phyloP scores from a whole-genome alignment of 331 rosid species.

The Erythrophleum ivorense region DNA sequence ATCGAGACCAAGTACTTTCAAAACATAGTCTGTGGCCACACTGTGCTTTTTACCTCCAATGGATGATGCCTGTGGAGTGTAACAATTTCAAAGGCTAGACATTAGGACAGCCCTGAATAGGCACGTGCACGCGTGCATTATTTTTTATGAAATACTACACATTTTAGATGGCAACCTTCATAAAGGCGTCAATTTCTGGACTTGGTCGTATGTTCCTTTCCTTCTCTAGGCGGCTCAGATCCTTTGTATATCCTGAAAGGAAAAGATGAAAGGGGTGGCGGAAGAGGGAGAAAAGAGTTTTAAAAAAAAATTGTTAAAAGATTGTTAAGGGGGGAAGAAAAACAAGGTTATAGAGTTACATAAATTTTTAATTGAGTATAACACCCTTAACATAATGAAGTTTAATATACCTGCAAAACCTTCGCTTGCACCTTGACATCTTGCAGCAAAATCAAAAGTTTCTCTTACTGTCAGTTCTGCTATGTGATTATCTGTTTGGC shows the following conservation, averaged over 20 bases:
- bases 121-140: neutral
- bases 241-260: conserved; percentile 53
- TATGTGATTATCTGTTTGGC: conserved; percentile 84
- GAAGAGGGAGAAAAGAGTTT: neutral
- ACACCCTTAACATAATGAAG: neutral
- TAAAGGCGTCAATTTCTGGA: conserved; percentile 83
- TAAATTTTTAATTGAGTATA: neutral
- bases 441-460: conserved; percentile 91
- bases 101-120: conserved; percentile 17
- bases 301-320: neutral
- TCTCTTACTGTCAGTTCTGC: conserved; percentile 84
- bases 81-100: conserved; percentile 12
- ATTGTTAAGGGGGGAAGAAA: too few species aligned
- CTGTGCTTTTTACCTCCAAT: conserved; percentile 76
- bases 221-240: conserved; percentile 57
- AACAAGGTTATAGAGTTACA: neutral
- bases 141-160: conserved; percentile 24
- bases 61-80: conserved; percentile 67
- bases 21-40: conserved; percentile 75
- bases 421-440: conserved; percentile 83
- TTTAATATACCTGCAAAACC: conserved; percentile 57
- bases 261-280: neutral
- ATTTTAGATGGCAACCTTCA: conserved; percentile 63
- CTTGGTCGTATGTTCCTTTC: conserved; percentile 67
- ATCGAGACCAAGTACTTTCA: conserved; percentile 89